Evolutionary conservation across 2,329 filamentous ascomycete genomes (phyloP).

Genomic region (Celoporthe dispersa): DNA sequence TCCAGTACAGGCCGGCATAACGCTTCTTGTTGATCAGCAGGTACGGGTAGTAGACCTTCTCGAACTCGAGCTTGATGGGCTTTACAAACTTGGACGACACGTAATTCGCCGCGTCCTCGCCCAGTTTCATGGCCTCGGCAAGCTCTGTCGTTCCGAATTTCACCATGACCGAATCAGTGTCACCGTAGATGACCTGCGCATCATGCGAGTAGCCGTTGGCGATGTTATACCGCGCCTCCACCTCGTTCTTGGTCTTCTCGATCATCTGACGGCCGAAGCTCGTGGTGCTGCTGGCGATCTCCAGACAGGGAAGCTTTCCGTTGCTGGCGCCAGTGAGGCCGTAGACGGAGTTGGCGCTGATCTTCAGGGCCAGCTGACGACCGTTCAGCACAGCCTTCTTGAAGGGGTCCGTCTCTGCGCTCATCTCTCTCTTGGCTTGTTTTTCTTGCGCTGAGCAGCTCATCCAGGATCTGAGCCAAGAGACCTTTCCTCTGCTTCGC

Average conservation of each 20-base stretch:
- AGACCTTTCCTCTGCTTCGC: conserved; percentile 87
- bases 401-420: conserved; percentile 89
- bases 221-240: conserved; percentile 86
- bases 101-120: conserved; percentile 86
- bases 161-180: conserved; percentile 99
- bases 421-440: conserved; percentile 88
- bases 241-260: conserved; percentile 95
- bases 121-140: conserved; percentile 87
- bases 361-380: conserved; percentile 92
- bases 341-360: conserved; percentile 98
- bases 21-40: conserved; percentile 99
- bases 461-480: conserved; percentile 92
- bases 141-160: conserved; percentile 93
- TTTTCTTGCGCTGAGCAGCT: conserved; percentile 93
- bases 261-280: conserved; percentile 99
- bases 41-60: conserved; percentile 98
- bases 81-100: conserved; percentile 94
- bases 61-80: conserved; percentile 98
- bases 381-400: conserved; percentile 98
- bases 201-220: conserved; percentile 94
- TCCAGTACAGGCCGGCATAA: conserved; percentile 98
- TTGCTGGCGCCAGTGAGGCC: conserved; percentile 95
- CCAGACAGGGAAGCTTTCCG: conserved; percentile 91
- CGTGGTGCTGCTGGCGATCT: conserved; percentile 95
- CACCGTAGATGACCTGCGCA: conserved; percentile 96